Conservation (phyloP, 1,284 basidiomycete species). For the Mycena citricolor region DNA sequence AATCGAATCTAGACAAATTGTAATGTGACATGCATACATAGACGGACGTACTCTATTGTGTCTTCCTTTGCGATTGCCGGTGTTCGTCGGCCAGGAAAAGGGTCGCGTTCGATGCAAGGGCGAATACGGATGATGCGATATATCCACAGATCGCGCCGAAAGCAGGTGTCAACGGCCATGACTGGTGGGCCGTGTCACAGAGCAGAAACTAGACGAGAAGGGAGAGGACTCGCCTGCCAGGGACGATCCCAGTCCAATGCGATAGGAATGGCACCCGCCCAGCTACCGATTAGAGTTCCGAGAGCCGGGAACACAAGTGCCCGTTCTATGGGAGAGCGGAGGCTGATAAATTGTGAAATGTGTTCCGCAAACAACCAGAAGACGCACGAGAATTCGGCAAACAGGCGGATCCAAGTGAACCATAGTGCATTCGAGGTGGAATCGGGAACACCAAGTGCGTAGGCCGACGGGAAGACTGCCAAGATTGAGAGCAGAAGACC, state of each 20-base stretch:
- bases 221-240: conserved; percentile 74
- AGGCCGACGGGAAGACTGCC: conserved; percentile 65
- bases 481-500: conserved; percentile 70
- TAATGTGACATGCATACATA: too few species aligned
- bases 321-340: conserved; percentile 67
- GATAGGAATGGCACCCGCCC: conserved; percentile 79
- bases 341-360: conserved; percentile 44
- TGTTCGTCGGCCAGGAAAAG: conserved; percentile 43
- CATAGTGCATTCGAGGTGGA: conserved; percentile 45
- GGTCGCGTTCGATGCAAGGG: conserved; percentile 50
- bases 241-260: conserved; percentile 94
- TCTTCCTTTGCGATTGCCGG: conserved; percentile 23
- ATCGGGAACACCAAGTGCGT: conserved; percentile 67
- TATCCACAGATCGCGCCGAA: conserved; percentile 71
- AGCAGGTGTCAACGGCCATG: conserved; percentile 78
- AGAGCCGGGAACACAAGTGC: conserved; percentile 77
- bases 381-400: conserved; percentile 77
- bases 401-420: conserved; percentile 72
- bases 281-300: conserved; percentile 74
- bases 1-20: too few species aligned
- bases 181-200: too few species aligned
- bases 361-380: too few species aligned
- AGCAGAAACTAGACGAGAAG: conserved; percentile 3
- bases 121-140: conserved; percentile 58
- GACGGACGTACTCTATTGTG: too few species aligned